Evolutionary conservation across 768 basidiomycete species (phyloP).

Genomic region (Termitomyces sp.): DNA sequence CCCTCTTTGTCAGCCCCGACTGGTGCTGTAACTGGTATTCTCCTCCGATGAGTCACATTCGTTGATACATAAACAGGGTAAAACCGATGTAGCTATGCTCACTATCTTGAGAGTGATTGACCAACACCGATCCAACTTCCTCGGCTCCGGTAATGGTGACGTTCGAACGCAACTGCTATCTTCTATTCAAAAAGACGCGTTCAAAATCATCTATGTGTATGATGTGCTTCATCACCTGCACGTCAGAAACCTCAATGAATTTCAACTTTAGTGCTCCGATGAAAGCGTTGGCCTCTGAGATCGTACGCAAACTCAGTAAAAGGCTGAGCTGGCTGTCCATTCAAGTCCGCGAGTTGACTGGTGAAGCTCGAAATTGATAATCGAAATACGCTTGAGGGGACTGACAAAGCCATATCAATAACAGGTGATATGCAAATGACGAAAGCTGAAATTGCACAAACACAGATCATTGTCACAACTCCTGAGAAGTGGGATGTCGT

Average conservation of each 20-base stretch:
- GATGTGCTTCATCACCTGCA: constrained; percentile 13
- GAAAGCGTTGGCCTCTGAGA: constrained; percentile 96
- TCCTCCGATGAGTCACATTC: neutral
- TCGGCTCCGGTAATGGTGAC: neutral
- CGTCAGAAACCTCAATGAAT: neutral
- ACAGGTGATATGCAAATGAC: constrained; percentile 95
- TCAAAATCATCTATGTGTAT: constrained; percentile 97
- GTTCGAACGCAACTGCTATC: constrained; percentile 29
- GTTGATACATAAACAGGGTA: constrained; percentile 55
- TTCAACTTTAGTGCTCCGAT: constrained; percentile 73
- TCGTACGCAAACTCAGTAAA: constrained; percentile 89
- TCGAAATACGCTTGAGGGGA: neutral
- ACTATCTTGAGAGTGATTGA: constrained; percentile 83
- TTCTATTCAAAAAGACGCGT: constrained; percentile 62
- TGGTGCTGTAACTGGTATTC: constrained; percentile 74
- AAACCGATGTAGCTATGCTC: constrained; percentile 98
- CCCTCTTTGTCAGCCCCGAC: constrained; percentile 69
- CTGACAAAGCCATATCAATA: constrained; percentile 6
- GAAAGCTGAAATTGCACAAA: constrained; percentile 87
- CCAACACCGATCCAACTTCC: constrained; percentile 45
- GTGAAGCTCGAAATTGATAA: constrained; percentile 27
- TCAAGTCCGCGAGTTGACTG: constrained; percentile 86
- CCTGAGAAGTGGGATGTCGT: constrained; percentile 99
- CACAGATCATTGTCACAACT: constrained; percentile 97
- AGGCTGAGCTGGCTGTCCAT: constrained; percentile 86